These are phyloP conservation scores for Polyporus arcularius DNA, from an alignment of 768 basidiomycete species.

Conservation along the genomic window DNA sequence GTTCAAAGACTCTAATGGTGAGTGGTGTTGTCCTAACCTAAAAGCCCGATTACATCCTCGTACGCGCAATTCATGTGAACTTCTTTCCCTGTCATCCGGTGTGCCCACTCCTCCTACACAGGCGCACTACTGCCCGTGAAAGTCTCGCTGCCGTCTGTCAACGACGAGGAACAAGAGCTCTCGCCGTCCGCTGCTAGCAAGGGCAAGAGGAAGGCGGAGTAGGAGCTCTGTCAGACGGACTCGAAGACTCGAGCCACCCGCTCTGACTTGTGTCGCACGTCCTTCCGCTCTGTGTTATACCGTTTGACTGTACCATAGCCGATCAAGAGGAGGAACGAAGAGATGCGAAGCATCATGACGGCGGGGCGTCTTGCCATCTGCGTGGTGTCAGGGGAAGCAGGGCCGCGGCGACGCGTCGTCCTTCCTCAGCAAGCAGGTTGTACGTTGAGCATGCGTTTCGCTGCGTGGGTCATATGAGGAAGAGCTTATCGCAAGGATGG, in stretches of 20 bases:
- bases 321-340: not conserved
- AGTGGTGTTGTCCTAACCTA: constrained; percentile 28
- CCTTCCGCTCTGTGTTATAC: not conserved
- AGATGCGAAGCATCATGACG: not conserved
- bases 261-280: constrained; percentile 23
- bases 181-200: constrained; percentile 45
- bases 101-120: constrained; percentile 26
- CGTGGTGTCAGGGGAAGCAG: constrained; percentile 67
- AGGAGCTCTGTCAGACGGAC: not conserved
- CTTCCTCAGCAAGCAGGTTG: constrained; percentile 92
- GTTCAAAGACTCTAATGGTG: constrained; percentile 65
- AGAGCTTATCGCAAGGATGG: not conserved
- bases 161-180: constrained; percentile 52
- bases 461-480: constrained; percentile 36
- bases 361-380: constrained; percentile 12
- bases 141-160: constrained; percentile 58
- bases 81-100: not conserved
- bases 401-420: constrained; percentile 88
- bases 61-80: constrained; percentile 1
- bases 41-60: constrained; percentile 5
- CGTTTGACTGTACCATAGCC: not conserved
- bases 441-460: constrained; percentile 95
- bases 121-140: constrained; percentile 62
- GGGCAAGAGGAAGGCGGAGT: constrained; percentile 63
- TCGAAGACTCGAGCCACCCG: not conserved